Conservation (phyloP, 1,284 basidiomycete genomes). For the Rhodotorula sp. region DNA sequence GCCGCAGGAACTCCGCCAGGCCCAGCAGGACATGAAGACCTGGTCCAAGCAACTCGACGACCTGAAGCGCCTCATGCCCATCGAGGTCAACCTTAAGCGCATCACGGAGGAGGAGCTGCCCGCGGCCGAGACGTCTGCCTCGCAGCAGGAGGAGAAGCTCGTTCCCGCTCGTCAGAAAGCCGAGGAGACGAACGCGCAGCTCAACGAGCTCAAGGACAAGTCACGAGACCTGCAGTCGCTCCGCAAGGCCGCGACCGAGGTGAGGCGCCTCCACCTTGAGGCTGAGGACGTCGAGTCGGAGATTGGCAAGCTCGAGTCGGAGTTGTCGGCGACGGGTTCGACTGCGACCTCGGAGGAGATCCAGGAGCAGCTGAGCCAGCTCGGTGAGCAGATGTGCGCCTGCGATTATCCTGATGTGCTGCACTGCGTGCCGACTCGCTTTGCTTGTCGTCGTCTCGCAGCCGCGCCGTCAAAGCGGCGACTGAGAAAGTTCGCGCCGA, state of each 20-base stretch:
- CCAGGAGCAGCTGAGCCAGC: conserved; percentile 65
- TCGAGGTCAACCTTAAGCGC: conserved; percentile 51
- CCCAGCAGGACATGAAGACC: conserved; percentile 56
- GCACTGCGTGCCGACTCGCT: no score
- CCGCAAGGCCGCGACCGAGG: conserved; percentile 63
- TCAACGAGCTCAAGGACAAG: conserved; percentile 60
- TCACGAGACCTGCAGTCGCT: conserved; percentile 63
- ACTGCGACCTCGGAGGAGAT: conserved; percentile 80
- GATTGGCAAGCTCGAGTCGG: conserved; percentile 64
- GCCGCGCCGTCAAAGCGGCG: conserved; percentile 23
- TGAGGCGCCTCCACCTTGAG: conserved; percentile 65
- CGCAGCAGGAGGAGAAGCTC: conserved; percentile 36
- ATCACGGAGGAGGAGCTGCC: conserved; percentile 65
- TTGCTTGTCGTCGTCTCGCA: background rate
- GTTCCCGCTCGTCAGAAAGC: conserved; percentile 22
- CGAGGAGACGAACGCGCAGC: conserved; percentile 29
- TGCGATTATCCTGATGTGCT: background rate
- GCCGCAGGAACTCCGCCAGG: conserved; percentile 45
- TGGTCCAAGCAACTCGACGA: conserved; percentile 64
- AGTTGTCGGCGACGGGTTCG: conserved; percentile 64
- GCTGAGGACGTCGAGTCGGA: conserved; percentile 64
- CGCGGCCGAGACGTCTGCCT: conserved; percentile 40
- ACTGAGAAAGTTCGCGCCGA: conserved; percentile 35
- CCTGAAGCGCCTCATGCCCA: conserved; percentile 61
- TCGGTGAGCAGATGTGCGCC: conserved; percentile 66